A percentile compares a stretch with the other conserved stretches of the same genome.
phyloP scores from a whole-genome alignment of 306 rosid genomes.

The Nissolia schottii region DNA sequence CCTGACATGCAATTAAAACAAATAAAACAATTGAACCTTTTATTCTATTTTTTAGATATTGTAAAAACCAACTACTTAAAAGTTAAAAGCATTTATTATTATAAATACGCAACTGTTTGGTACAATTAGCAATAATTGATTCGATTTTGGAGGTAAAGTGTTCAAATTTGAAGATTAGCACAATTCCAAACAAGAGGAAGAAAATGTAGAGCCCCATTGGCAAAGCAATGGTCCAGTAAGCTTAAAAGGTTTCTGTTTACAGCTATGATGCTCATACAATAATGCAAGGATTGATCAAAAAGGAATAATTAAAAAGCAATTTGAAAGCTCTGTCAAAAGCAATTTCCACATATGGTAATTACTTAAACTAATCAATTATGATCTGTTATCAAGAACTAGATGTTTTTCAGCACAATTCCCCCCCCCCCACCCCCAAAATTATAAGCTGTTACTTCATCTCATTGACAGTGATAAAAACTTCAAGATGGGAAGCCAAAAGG shows the following conservation, averaged over 20 bases:
- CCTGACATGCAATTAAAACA: neutral
- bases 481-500: neutral
- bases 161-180: neutral
- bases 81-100: neutral
- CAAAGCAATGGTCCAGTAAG: neutral
- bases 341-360: neutral
- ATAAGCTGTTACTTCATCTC: neutral
- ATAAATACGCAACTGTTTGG: neutral
- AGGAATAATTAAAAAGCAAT: neutral
- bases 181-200: neutral
- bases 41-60: neutral
- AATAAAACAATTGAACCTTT: neutral
- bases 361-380: neutral
- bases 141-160: neutral
- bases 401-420: neutral
- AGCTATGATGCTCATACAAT: constrained; percentile 4
- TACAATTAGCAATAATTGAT: neutral
- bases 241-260: neutral
- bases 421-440: too few relatives aligned
- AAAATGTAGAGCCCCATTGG: neutral
- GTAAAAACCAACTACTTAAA: neutral
- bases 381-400: neutral
- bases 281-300: neutral
- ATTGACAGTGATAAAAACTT: neutral
- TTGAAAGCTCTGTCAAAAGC: neutral